Percentiles rank a stretch among this genome's conserved stretches.
These are phyloP conservation scores for Epicoccum nigrum DNA, from an alignment of 2,329 filamentous ascomycete genomes.

Conservation along the genomic window DNA sequence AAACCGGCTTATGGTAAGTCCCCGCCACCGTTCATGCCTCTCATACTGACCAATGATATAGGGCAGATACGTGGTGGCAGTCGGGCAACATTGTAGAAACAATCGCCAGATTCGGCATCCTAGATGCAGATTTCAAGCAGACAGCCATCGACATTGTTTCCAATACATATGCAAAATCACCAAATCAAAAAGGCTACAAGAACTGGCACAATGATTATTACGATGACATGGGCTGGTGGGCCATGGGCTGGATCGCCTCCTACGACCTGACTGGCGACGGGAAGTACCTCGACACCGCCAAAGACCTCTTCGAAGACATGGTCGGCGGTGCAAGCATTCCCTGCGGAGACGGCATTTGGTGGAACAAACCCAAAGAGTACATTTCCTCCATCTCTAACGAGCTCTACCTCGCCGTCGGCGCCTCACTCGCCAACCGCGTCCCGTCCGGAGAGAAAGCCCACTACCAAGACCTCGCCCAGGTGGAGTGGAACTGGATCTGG, in stretches of 20 bases:
- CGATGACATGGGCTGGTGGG: slow-evolving; percentile 71
- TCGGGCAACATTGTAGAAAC: slow-evolving; percentile 46
- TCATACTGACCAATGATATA: neutral
- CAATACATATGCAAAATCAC: slow-evolving; percentile 43
- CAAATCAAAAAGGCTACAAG: slow-evolving; percentile 31
- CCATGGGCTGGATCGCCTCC: slow-evolving; percentile 62
- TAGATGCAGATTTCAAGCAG: slow-evolving; percentile 36
- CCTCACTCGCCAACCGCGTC: slow-evolving; percentile 60
- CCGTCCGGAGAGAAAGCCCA: slow-evolving; percentile 42
- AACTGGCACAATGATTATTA: slow-evolving; percentile 61
- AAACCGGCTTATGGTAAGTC: slow-evolving; percentile 43
- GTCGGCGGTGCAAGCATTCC: slow-evolving; percentile 56
- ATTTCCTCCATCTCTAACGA: slow-evolving; percentile 66
- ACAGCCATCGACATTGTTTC: slow-evolving; percentile 38
- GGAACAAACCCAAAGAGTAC: slow-evolving; percentile 60
- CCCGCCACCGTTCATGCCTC: neutral
- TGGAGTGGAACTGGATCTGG: slow-evolving; percentile 62
- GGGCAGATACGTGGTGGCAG: slow-evolving; percentile 46
- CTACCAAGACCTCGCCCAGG: slow-evolving; percentile 58
- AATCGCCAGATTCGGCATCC: slow-evolving; percentile 39
- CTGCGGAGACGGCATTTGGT: slow-evolving; percentile 61
- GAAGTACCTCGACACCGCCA: slow-evolving; percentile 61
- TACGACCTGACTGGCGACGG: slow-evolving; percentile 61
- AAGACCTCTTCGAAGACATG: slow-evolving; percentile 64
- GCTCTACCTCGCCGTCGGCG: slow-evolving; percentile 61